A percentile compares a stretch with the other conserved stretches of the same genome.
These are phyloP conservation scores for Fragaria nilgerrensis DNA, from an alignment of 306 rosid species.

Conservation along the genomic window DNA sequence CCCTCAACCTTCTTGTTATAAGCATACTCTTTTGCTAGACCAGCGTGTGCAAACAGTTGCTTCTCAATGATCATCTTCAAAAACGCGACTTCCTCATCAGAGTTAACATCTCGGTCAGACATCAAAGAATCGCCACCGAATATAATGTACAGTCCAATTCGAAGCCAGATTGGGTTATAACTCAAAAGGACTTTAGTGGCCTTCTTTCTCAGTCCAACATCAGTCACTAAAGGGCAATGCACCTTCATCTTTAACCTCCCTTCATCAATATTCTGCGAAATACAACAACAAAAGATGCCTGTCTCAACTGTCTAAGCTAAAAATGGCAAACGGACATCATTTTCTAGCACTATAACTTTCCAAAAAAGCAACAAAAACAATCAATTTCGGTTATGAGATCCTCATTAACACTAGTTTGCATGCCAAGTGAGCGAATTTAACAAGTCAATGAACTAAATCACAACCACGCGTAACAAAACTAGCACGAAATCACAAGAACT, in stretches of 20 bases:
- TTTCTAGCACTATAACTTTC: background rate
- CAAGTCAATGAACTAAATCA: background rate
- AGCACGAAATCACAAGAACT: constrained; percentile 9
- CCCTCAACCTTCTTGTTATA: constrained; percentile 95
- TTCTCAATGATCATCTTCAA: constrained; percentile 74
- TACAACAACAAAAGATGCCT: background rate
- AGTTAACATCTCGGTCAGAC: constrained; percentile 43
- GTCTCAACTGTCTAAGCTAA: background rate
- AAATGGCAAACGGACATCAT: background rate
- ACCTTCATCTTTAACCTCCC: constrained; percentile 89
- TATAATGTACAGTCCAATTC: constrained; percentile 67
- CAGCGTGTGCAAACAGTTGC: constrained; percentile 63
- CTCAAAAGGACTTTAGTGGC: constrained; percentile 62
- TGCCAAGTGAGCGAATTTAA: background rate
- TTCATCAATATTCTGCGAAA: constrained; percentile 65
- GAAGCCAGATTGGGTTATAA: constrained; percentile 78
- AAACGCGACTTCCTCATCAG: constrained; percentile 61
- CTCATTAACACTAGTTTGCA: background rate
- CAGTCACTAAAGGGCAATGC: constrained; percentile 82
- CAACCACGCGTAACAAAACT: background rate
- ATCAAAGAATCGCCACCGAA: constrained; percentile 84
- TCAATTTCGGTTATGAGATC: background rate
- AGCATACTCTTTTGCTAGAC: constrained; percentile 66
- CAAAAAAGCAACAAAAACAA: background rate
- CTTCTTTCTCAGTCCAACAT: constrained; percentile 69